Conservation (phyloP, 1,284 basidiomycete species). For the Puccinia horiana region DNA sequence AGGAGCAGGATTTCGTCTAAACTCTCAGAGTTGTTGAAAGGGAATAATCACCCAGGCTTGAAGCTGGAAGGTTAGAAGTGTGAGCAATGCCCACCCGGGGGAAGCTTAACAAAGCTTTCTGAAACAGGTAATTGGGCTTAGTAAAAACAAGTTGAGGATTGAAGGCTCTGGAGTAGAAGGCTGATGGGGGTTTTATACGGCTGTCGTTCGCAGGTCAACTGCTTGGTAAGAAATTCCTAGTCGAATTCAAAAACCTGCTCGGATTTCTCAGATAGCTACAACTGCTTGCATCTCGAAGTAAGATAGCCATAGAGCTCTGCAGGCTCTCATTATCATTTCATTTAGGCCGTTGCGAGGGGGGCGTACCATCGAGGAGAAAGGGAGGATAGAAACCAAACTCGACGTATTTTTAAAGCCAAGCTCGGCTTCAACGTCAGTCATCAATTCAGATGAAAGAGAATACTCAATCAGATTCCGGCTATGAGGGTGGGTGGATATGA, state of each 20-base stretch:
- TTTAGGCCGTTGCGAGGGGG: conserved; percentile 1
- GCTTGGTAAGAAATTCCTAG: neutral
- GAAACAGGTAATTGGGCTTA: neutral
- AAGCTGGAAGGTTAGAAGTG: neutral
- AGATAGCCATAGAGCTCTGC: neutral
- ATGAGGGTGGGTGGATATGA: neutral
- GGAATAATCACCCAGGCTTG: neutral
- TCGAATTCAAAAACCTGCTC: neutral
- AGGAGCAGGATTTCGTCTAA: neutral
- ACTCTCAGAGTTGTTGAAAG: neutral
- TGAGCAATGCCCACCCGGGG: neutral
- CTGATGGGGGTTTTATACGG: neutral
- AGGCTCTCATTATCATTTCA: conserved; percentile 7
- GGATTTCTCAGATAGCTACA: neutral
- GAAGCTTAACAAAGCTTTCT: conserved; percentile 19
- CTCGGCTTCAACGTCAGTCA: neutral
- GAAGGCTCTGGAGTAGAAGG: neutral
- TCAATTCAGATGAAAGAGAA: neutral
- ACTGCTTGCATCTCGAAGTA: neutral
- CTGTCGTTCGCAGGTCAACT: neutral
- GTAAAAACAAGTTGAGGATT: neutral
- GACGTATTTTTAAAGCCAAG: neutral
- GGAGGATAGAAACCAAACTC: neutral
- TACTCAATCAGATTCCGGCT: neutral
- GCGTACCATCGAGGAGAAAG: neutral